Evolutionary conservation across 352 stramenopile genomes (phyloP).

Genomic region (Aphanomyces stellatus): DNA sequence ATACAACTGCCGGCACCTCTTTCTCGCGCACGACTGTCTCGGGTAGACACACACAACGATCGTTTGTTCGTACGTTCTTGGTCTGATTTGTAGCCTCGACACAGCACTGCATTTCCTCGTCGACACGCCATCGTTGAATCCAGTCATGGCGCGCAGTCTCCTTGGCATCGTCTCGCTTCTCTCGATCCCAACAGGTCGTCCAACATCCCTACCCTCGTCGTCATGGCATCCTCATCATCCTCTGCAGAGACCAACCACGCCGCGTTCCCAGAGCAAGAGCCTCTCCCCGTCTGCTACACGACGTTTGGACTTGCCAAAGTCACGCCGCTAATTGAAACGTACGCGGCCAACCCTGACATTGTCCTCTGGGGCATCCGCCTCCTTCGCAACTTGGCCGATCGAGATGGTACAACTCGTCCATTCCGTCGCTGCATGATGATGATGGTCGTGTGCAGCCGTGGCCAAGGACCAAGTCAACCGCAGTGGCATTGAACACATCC

Average conservation of each 20-base stretch:
- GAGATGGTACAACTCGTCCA: slow-evolving; percentile 2
- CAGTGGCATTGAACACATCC: slow-evolving; percentile 17
- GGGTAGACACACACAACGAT: too few species aligned
- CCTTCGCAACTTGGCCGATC: slow-evolving; percentile 10
- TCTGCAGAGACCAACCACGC: not conserved
- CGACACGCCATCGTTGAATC: not conserved
- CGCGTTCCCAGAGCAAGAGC: not conserved
- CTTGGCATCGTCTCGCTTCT: slow-evolving; percentile 15
- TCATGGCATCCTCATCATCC: not conserved
- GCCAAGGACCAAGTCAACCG: slow-evolving; percentile 17
- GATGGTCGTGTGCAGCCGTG: not conserved
- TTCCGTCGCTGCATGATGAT: not conserved
- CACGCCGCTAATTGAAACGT: slow-evolving; percentile 5
- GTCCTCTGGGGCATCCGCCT: slow-evolving; percentile 18
- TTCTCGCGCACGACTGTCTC: slow-evolving; percentile 1
- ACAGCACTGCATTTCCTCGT: slow-evolving; percentile 7
- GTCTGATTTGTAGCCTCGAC: not conserved
- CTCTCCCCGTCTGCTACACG: slow-evolving; percentile 9
- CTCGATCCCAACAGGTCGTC: not conserved
- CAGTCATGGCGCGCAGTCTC: slow-evolving; percentile 1
- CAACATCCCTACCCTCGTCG: too few species aligned
- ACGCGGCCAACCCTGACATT: slow-evolving; percentile 14
- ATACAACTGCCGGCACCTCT: slow-evolving; percentile 14
- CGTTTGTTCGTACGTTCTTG: too few species aligned
- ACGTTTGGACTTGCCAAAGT: slow-evolving; percentile 17